Evolutionary conservation across 2,329 filamentous ascomycete species (phyloP).

Genomic region (Neofusicoccum laricinum): DNA sequence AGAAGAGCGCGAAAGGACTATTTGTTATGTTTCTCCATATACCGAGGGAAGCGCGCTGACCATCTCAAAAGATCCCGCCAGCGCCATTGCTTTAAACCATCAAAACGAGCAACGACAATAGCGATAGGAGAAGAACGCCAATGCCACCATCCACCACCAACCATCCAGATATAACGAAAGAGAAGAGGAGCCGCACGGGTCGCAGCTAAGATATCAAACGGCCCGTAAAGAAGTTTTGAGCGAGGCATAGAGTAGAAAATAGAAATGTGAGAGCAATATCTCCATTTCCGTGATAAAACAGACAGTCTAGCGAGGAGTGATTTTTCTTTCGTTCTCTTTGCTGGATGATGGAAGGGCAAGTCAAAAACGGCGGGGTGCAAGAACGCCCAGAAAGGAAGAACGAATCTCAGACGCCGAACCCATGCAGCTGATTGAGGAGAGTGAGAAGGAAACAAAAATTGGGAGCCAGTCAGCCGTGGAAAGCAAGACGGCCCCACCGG

Average conservation of each 20-base stretch:
- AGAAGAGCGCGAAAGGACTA: not conserved
- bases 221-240: not conserved
- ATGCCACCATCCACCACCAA: not conserved
- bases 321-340: not conserved
- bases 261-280: not conserved
- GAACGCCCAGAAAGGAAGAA: not conserved
- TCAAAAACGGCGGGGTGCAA: no score
- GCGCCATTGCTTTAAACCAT: not conserved
- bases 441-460: not conserved
- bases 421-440: not conserved
- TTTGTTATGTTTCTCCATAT: not conserved
- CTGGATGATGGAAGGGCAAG: not conserved
- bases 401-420: not conserved
- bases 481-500: not conserved
- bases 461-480: not conserved
- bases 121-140: not conserved
- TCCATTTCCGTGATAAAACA: not conserved
- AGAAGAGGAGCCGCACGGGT: conserved; percentile 8
- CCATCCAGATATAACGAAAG: not conserved
- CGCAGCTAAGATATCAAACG: conserved; percentile 8
- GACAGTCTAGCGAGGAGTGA: not conserved
- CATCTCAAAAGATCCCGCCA: not conserved
- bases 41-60: not conserved
- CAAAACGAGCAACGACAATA: not conserved
- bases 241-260: not conserved